Conservation (phyloP, 768 basidiomycete genomes). For the Tylopilus felleus region DNA sequence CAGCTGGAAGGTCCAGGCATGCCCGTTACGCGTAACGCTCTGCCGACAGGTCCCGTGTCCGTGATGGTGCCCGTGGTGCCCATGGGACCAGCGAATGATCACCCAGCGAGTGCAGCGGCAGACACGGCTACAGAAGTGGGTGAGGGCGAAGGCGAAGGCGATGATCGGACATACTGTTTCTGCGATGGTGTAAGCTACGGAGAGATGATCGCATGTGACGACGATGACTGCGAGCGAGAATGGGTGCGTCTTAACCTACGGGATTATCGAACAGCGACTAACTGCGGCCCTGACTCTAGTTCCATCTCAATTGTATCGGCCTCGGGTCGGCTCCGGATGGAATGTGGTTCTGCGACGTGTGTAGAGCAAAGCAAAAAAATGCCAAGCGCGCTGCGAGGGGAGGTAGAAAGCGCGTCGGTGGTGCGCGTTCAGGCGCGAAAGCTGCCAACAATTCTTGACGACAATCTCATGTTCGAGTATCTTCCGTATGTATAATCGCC, state of each 20-base stretch:
- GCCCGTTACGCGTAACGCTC: constrained; percentile 54
- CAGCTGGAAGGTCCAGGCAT: constrained; percentile 77
- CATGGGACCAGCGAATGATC: constrained; percentile 29
- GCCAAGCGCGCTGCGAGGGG: constrained; percentile 49
- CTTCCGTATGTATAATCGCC: constrained; percentile 13
- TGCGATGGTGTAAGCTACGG: constrained; percentile 85
- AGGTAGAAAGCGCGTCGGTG: constrained; percentile 50
- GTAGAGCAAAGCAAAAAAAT: constrained; percentile 51
- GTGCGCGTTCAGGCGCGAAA: constrained; percentile 30
- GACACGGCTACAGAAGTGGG: constrained; percentile 44
- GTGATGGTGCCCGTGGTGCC: constrained; percentile 25
- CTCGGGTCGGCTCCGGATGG: constrained; percentile 65
- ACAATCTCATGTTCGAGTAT: background rate
- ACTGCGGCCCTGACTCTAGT: constrained; percentile 42
- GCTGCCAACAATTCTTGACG: constrained; percentile 31
- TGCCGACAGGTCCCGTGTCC: constrained; percentile 24
- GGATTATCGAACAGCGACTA: background rate
- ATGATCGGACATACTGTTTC: constrained; percentile 74
- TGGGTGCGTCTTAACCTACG: constrained; percentile 62
- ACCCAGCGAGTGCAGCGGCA: constrained; percentile 36
- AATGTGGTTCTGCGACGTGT: constrained; percentile 73
- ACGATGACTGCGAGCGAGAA: constrained; percentile 73
- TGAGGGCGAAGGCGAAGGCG: constrained; percentile 51
- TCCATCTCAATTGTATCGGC: constrained; percentile 75
- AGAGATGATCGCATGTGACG: constrained; percentile 95